These are phyloP conservation scores for Aspergillus sp. DNA, from an alignment of 2,329 filamentous ascomycete species.

Conservation along the genomic window DNA sequence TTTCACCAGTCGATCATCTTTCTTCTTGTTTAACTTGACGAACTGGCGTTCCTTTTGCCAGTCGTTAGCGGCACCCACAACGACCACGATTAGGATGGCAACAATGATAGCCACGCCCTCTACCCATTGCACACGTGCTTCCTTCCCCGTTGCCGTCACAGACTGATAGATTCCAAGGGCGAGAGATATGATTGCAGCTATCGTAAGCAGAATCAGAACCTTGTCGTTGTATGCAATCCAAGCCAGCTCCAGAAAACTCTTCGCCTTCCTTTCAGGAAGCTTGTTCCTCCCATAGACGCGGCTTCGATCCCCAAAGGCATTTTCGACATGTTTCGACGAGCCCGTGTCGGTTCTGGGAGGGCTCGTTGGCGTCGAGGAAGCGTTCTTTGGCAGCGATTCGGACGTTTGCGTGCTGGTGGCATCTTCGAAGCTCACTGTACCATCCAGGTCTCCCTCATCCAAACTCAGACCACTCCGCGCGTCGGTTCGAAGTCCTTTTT, in stretches of 20 bases:
- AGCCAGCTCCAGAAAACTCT: constrained; percentile 68
- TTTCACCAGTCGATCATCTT: constrained; percentile 73
- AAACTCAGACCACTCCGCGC: constrained; percentile 65
- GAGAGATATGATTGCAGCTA: constrained; percentile 72
- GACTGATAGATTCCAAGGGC: constrained; percentile 75
- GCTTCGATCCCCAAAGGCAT: constrained; percentile 63
- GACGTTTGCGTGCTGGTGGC: constrained; percentile 41
- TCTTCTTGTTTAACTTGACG: constrained; percentile 77
- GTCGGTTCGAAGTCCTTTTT: constrained; percentile 71
- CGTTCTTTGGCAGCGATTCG: constrained; percentile 31
- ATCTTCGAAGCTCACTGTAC: constrained; percentile 69
- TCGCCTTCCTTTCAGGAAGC: constrained; percentile 68
- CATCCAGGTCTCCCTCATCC: constrained; percentile 67
- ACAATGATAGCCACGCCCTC: constrained; percentile 79
- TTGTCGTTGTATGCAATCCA: constrained; percentile 87
- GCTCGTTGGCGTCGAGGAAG: constrained; percentile 21
- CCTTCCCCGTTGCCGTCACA: constrained; percentile 56
- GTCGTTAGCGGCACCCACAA: constrained; percentile 77
- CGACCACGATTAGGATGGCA: constrained; percentile 73
- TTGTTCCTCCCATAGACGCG: constrained; percentile 70
- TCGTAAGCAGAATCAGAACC: constrained; percentile 70
- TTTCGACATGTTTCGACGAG: constrained; percentile 31
- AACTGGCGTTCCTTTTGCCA: constrained; percentile 83
- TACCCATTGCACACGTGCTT: constrained; percentile 72
- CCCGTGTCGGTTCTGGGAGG: constrained; percentile 17